These are phyloP conservation scores for Miscanthus sacchariflorus DNA, from an alignment of 202 grass and related monocot species.

Conservation along the genomic window DNA sequence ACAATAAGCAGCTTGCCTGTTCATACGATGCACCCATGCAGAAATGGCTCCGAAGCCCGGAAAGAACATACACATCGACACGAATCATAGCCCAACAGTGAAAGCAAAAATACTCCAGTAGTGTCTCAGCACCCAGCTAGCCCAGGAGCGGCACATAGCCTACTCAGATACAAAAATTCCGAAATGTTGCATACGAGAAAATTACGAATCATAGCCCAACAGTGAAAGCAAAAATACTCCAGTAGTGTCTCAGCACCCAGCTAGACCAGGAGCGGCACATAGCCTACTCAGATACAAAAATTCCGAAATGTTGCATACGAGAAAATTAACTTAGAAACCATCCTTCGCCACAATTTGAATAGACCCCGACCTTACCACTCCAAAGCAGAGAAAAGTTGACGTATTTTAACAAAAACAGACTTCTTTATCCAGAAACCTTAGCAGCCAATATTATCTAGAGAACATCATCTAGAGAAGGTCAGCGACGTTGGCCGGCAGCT, in stretches of 20 bases:
- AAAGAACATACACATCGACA: neutral
- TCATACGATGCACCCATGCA: neutral
- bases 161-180: conserved; percentile 55
- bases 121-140: conserved; percentile 41
- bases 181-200: conserved; percentile 41
- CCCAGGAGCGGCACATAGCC: conserved; percentile 32
- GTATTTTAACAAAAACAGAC: conserved; percentile 52
- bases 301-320: conserved; percentile 50
- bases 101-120: conserved; percentile 46
- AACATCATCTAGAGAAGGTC: conserved; percentile 68
- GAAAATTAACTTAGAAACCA: conserved; percentile 23
- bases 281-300: conserved; percentile 51
- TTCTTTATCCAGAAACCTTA: conserved; percentile 47
- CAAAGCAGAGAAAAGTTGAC: conserved; percentile 48
- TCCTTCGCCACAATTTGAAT: conserved; percentile 55
- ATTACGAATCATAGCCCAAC: neutral
- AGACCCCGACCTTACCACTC: conserved; percentile 50
- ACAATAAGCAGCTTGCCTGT: too few species aligned
- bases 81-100: neutral
- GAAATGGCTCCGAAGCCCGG: neutral
- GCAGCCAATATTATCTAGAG: conserved; percentile 38
- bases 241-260: conserved; percentile 44
- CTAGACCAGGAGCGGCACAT: conserved; percentile 38
- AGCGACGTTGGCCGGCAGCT: conserved; percentile 70
- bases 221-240: neutral